Base-by-base conservation (phyloP, 495 filamentous ascomycete species). In the Aspergillus cristatus region DNA sequence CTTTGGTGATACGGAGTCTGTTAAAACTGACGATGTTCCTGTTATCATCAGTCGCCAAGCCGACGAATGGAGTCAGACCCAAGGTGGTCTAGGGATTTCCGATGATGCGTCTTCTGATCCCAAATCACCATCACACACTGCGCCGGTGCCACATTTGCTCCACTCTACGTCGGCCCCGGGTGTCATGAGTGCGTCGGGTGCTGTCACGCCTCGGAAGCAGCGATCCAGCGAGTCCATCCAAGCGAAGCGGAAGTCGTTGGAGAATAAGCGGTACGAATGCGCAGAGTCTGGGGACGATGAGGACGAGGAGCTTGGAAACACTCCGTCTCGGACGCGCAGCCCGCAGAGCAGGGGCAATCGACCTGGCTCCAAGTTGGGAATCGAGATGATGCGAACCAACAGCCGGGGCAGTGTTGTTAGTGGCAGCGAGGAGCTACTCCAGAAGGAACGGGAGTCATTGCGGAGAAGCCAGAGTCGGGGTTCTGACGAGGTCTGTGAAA, bases 321-420 rank as follows among this genome's bases (percentile, higher is more conserved):
- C 68, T 16, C 70, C 70, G 20, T 63, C 71, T 6, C 72, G 78
- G 15, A 60, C 73, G 11, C 72, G 70, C 43, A 81, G 74, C 42
- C 80, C 82, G 5, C 66, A 69, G 28, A 41, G 53, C 20, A 69
- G 67, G 16, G 52, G 54, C 7, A 58, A 63, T 18, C 65, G 75
- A n/a, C 67, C 68, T 20, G 80, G 71, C 18, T 93, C 86, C 2
- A 94, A 94, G 54, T 72, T 95, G 1, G 84, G 85, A 2, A 85
- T 81, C 26, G 88, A 95, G 60, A 94, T 95, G 88, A 88, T 94
- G 85, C 76, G 88, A 14, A 93, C 86, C 15, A 93, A 94, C 55
- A 91, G 85, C 41, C 79, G 86, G 39, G 88, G 88, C 17, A 94
- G 87, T 51, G 75, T 93, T 28, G 76, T 84, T 29, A 72, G 68